Conservation (phyloP, 495 filamentous ascomycete genomes). For the Penicillium parvum region DNA sequence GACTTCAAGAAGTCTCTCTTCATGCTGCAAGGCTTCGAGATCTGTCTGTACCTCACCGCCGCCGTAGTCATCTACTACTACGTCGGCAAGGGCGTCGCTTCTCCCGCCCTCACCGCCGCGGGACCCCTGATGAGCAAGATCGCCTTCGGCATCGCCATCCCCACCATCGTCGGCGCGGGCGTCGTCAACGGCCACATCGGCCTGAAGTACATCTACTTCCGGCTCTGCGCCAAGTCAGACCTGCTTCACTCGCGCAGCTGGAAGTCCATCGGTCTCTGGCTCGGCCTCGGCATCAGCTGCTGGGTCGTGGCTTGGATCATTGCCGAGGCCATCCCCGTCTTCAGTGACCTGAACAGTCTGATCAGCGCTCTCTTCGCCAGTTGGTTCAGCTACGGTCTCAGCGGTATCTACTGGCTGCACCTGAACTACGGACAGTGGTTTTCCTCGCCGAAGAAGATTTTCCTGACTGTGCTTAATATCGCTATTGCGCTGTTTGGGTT, state of each 20-base stretch:
- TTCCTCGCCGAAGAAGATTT: slow-evolving; percentile 30
- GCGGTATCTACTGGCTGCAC: slow-evolving; percentile 42
- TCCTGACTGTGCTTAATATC: slow-evolving; percentile 25
- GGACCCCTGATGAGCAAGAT: slow-evolving; percentile 62
- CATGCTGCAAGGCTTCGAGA: slow-evolving; percentile 60
- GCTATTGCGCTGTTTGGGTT: slow-evolving; percentile 24
- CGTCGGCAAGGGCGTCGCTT: slow-evolving; percentile 58
- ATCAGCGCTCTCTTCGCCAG: slow-evolving; percentile 39
- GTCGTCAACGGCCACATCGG: slow-evolving; percentile 66
- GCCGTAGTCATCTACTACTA: slow-evolving; percentile 70
- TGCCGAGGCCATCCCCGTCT: slow-evolving; percentile 65
- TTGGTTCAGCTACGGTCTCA: slow-evolving; percentile 43
- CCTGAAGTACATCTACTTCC: slow-evolving; percentile 63
- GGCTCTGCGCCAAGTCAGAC: slow-evolving; percentile 49
- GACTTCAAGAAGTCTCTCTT: slow-evolving; percentile 66
- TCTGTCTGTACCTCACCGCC: slow-evolving; percentile 61
- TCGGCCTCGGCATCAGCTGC: slow-evolving; percentile 48
- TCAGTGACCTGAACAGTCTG: slow-evolving; percentile 55
- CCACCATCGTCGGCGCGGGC: slow-evolving; percentile 64
- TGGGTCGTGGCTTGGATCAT: slow-evolving; percentile 65
- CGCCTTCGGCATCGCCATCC: slow-evolving; percentile 73
- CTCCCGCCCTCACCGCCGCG: slow-evolving; percentile 68
- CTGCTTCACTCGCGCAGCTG: slow-evolving; percentile 52
- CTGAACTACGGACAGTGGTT: slow-evolving; percentile 35
- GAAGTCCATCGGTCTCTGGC: slow-evolving; percentile 47